phyloP scores from a whole-genome alignment of 371 early-diverging fungal species.

The Rhizopus arrhizus region DNA sequence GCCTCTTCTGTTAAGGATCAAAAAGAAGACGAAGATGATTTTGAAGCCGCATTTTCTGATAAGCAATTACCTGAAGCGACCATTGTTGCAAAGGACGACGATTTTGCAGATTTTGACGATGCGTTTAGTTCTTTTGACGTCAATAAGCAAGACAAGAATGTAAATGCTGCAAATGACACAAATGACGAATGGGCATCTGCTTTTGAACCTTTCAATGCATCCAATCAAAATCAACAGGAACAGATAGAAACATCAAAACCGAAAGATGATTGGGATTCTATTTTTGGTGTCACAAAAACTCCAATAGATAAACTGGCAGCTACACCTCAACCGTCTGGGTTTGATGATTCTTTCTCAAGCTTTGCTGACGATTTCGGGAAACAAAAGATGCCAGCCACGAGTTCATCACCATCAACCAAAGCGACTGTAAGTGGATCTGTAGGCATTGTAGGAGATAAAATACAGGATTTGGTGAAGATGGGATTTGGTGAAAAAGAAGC shows the following conservation, averaged over 20 bases:
- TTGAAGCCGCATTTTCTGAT: constrained; percentile 44
- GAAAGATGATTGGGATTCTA: constrained; percentile 47
- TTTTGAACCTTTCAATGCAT: constrained; percentile 41
- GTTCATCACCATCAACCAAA: background rate
- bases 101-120: constrained; percentile 49
- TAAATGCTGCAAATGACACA: constrained; percentile 10
- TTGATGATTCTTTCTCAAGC: constrained; percentile 40
- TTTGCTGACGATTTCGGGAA: constrained; percentile 29
- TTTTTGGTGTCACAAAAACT: constrained; percentile 33
- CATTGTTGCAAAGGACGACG: constrained; percentile 26
- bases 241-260: constrained; percentile 1
- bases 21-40: constrained; percentile 28
- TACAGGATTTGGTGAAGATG: constrained; percentile 57
- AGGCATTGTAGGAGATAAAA: constrained; percentile 32
- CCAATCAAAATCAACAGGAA: constrained; percentile 5
- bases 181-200: constrained; percentile 44
- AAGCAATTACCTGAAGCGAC: constrained; percentile 39
- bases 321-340: constrained; percentile 21
- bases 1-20: constrained; percentile 16
- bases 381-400: background rate
- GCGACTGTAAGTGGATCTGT: constrained; percentile 3
- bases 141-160: background rate
- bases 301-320: constrained; percentile 1
- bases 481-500: constrained; percentile 60
- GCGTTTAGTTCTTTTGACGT: constrained; percentile 37